Evolutionary conservation across 1,139 yeast genomes (phyloP), one percentile per base, ranked within the genome.

Genomic region (Blastobotrys illinoisensis): DNA sequence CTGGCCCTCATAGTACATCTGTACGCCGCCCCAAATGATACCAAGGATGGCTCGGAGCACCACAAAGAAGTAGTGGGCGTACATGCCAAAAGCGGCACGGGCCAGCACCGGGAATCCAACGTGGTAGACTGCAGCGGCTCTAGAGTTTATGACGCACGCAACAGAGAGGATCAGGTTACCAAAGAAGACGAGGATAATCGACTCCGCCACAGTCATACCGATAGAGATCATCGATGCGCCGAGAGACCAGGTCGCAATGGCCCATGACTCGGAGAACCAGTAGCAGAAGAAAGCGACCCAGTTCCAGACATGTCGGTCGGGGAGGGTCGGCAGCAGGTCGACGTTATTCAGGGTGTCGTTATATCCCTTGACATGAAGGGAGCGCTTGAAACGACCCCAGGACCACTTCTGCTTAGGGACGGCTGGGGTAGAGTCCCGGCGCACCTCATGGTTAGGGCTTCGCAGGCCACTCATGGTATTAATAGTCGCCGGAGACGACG

Each of bases 1-100:
- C 53, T 62, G 64, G 9, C 71, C 70, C 48, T 67, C 69, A 49
- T 59, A 66, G 54, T 64, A 67, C 44, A 64, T 51, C 55, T 67
- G 71, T 44, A 65, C 66, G 24, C 68, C 67, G 52, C 61, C 63
- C 67, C 69, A 67, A 36, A 67, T 58, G 20, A 63, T 57, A 16
- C 67, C 68, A n/a, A 65, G 58, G 23, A 64, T 51, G 14, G 66
- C 62, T 54, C 71, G 60, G 21, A 67, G 56, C 19, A 65, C 53
- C 6, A 65, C 59, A 45, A 60, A 64, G 49, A 67, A 62, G 47
- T 61, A 60, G 48, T 56, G 58, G 21, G 61, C 64, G 44, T 60
- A 59, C 48, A 61, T 57, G 19, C 64, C 64, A 36, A 59, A 57
- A 13, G 56, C 48, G 4, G 60, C 61, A 28, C 64, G 53, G 45